Base-by-base conservation (phyloP, 805 yeast genomes). In the Lachancea meyersii region DNA sequence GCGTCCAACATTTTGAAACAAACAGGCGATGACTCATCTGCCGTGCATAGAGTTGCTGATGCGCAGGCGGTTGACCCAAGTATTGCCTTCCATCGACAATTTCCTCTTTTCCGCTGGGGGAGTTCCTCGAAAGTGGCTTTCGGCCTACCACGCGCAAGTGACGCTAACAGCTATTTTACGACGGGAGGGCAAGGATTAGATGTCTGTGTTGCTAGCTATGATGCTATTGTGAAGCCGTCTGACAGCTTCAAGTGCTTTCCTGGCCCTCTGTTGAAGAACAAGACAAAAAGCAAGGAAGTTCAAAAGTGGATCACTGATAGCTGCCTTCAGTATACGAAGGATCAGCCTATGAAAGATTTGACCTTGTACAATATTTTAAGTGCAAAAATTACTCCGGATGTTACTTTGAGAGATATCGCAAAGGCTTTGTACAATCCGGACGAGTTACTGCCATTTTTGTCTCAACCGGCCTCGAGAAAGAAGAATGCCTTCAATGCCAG, bases 61-160 rank as follows among this genome's bases (percentile, higher is more conserved):
- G 27, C 30, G 10, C 41, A n/a, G 21, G 34, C 37, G 6, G 63
- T 65, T 23, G 73, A 79, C 47, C 82, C 85, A 6, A 75, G 73
- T 40, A 74, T 78, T 19, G 60, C 82, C 40, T 61, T 70, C 19
- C 62, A 66, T 36, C 70, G 83, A 42, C 95, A 85, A 56, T 83
- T 82, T 63, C 95, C 96, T 0, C 57, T 87, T 26, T 82, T 86
- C 57, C 70, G 73, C 45, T 87, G 93, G 83, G 68, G 77, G 21
- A 65, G 64, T 17, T 68, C 77, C 2, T 60, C 64, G 5, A 71
- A 67, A 35, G 53, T 75, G 16, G 71, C 73, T 3, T 67, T 68
- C 28, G 67, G 72, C 43, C 55, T 76, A 34, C 77, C 80, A 5
- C 50, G 65, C 1, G 30, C 13, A 13, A 26, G 66, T 27, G 43